Base-by-base conservation (phyloP, 176 grass and related monocot species). In the Cenchrus fungigraminus region DNA sequence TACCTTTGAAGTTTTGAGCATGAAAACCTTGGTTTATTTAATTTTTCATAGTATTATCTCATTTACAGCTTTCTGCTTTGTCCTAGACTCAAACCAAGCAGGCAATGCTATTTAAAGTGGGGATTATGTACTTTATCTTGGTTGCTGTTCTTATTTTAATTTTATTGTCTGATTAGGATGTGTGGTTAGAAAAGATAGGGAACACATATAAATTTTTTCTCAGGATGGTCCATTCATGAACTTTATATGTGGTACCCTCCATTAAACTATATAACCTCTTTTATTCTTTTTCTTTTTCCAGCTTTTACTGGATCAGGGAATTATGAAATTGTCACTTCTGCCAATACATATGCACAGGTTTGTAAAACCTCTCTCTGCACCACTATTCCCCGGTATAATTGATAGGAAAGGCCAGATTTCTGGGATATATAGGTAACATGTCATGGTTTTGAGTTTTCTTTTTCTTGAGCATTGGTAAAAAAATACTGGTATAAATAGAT, bases 311-410 rank as follows among this genome's bases (percentile, higher is more conserved):
- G 97, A 70, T 81, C 89, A 45, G 90, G 84, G 37, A 98, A 98
- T 86, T 84, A 87, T 78, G 93, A 98, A 76, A 91, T 98, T 77
- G 68, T 98, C 85, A 70, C 89, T 86, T 86, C 96, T 56, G 97
- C 93, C 19, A 93, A 95, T 92, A 88, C 91, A 68, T 98, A 98
- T 84, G 82, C 85, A 86, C 93, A 98, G 93, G 97, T 98, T 79
- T n/a, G 80, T 94, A 9, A n/a, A 2, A 29, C 5, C 34, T 34
- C 32, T 83, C 16, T 83, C 34, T 57, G 49, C 16, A 15, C 65
- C 59, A 49, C 19, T 1, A n/a, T 71, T 13, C 22, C 43, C 40
- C 5, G 12, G 17, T 79, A 57, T 52, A 66, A 46, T 10, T 16
- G 34, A 0, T 4, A 84, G 64, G 54, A 69, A 73, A 12, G 0